Percentiles rank a stretch among this genome's conserved stretches.
Conservation (phyloP, 2,329 filamentous ascomycete genomes). For the Aureobasidium sp. region DNA sequence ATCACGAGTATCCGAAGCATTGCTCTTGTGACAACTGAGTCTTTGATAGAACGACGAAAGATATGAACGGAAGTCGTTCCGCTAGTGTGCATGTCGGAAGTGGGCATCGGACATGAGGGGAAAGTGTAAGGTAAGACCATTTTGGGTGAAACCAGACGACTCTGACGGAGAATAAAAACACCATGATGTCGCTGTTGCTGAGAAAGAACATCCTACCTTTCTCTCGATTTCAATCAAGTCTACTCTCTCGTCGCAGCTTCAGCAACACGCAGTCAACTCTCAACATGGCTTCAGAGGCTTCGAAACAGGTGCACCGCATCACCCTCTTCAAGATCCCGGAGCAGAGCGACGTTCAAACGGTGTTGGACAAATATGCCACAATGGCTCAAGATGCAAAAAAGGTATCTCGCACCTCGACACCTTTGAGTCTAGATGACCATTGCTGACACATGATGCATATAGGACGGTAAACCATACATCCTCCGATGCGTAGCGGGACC, state of each 20-base stretch:
- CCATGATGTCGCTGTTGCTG: background rate
- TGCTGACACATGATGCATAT: background rate
- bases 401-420: slow-evolving; percentile 22
- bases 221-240: background rate
- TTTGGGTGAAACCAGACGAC: background rate
- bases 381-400: slow-evolving; percentile 36
- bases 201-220: background rate
- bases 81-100: background rate
- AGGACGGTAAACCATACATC: slow-evolving; percentile 67
- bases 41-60: too few relatives aligned
- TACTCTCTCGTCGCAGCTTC: background rate
- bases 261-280: background rate
- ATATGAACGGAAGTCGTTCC: background rate
- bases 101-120: background rate
- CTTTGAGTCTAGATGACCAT: background rate
- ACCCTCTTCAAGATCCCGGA: slow-evolving; percentile 47
- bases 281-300: slow-evolving; percentile 2
- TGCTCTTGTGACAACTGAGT: background rate
- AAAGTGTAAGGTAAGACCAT: background rate
- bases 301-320: slow-evolving; percentile 35
- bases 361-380: slow-evolving; percentile 38
- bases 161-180: background rate
- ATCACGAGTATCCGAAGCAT: background rate
- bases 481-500: slow-evolving; percentile 46
- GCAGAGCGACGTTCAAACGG: slow-evolving; percentile 33